Base-by-base conservation (phyloP, 352 stramenopile genomes). In the Globisporangium parvum region DNA sequence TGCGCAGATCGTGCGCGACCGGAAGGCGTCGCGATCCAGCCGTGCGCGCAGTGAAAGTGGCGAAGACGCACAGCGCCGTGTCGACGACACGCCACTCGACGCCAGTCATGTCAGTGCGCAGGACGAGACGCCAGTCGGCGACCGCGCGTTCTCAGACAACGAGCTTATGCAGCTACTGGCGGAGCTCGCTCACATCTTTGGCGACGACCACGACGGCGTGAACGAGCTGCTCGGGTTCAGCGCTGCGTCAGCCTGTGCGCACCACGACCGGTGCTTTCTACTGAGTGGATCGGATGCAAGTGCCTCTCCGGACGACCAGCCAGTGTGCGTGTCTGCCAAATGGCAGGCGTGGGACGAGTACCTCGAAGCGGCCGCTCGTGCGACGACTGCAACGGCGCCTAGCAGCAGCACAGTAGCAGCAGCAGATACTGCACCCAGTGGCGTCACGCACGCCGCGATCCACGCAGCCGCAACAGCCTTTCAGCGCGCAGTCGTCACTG, bases 321-420 rank as follows among this genome's bases (percentile, higher is more conserved):
- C 51, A 4, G 21, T 42, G 14, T 70, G 59, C 31, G 37, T 59
- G 11, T 46, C 60, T 6, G 48, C 55, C 26, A 67, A 65, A 47
- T 70, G 63, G 63, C 33, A 62, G 20, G 54, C 63, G 15, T 70
- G 63, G 63, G 63, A 70, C 44, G 55, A 47, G 24, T 70, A 55
- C 20, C 24, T 70, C 6, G 59, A 67, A 39, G 21, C 39, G 0
- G 50, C 63, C 3, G 10, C 41, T 21, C 33, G 53, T 2, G 42
- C 41, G 39, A 9, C 14, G 39, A 20, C 15, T 45, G 31, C 20
- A 9, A 46, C 15, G 23, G 3, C 20, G n/a, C 21, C 47, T 5
- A 39, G 9, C 2, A 33, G n/a, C 20, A 53, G 33, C 41, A 47
- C 21, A 53, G 6, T 6, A 37, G 31, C 3, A 37, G 9, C 9